These are phyloP conservation scores for Podaxis sp. DNA, from an alignment of 768 basidiomycete species.

Conservation along the genomic window DNA sequence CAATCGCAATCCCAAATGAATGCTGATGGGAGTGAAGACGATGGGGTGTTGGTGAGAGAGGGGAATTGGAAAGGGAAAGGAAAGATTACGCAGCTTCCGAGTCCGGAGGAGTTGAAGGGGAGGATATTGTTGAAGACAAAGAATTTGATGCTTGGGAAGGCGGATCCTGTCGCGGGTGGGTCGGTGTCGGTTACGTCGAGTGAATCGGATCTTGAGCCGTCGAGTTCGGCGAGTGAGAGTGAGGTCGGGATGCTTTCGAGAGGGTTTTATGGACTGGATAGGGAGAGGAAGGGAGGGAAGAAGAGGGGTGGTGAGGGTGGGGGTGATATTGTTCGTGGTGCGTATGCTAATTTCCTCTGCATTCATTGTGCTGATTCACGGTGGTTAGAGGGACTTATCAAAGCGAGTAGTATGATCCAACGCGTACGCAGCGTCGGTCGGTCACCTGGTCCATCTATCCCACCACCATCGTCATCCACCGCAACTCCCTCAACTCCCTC, in stretches of 20 bases:
- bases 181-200: constrained; percentile 15
- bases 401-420: constrained; percentile 42
- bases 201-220: constrained; percentile 27
- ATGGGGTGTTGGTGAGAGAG: not conserved
- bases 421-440: constrained; percentile 39
- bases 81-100: constrained; percentile 65
- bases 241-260: constrained; percentile 24
- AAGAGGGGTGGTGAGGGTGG: constrained; percentile 23
- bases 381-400: constrained; percentile 29
- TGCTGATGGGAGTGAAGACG: not conserved
- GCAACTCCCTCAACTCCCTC: not conserved
- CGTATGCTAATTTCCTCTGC: not conserved
- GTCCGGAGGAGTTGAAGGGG: constrained; percentile 82
- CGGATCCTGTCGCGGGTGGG: constrained; percentile 13
- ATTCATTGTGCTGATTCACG: not conserved
- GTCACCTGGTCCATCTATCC: constrained; percentile 9
- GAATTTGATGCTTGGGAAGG: constrained; percentile 55
- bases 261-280: constrained; percentile 1
- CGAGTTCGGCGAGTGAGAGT: constrained; percentile 37
- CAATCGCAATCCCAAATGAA: too few relatives aligned
- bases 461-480: not conserved
- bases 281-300: constrained; percentile 20
- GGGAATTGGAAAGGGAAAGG: constrained; percentile 18
- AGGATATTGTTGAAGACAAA: constrained; percentile 89
- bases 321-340: constrained; percentile 33